Evolutionary conservation across 2,329 filamentous ascomycete genomes (phyloP).

Genomic region (Penicillium sclerotiorum): DNA sequence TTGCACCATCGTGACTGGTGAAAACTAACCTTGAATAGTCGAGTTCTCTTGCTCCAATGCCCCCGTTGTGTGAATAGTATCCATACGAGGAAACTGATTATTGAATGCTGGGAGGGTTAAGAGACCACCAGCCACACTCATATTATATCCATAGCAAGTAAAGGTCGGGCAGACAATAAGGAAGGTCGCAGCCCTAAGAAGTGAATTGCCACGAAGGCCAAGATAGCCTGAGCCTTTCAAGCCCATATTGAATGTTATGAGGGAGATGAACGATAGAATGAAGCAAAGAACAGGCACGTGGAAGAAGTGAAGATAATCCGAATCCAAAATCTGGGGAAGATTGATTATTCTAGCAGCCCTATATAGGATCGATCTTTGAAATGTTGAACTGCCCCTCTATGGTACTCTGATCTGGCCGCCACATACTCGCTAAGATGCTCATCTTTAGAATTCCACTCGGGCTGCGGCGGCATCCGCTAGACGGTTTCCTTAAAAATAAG

Average conservation of each 20-base stretch:
- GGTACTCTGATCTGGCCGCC: neutral
- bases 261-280: neutral
- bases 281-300: neutral
- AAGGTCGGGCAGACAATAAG: constrained; percentile 40
- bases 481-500: too few species aligned
- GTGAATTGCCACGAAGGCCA: constrained; percentile 25
- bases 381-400: neutral
- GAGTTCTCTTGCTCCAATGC: constrained; percentile 48
- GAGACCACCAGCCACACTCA: constrained; percentile 53
- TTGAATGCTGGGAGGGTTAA: constrained; percentile 32
- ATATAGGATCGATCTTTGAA: neutral
- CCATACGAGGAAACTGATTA: constrained; percentile 51
- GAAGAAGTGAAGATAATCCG: neutral
- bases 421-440: neutral
- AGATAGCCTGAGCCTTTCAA: constrained; percentile 27
- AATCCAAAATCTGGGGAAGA: neutral
- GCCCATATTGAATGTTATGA: constrained; percentile 14
- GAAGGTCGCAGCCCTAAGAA: constrained; percentile 22
- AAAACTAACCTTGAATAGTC: constrained; percentile 40
- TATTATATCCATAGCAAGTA: constrained; percentile 57
- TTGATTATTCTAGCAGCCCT: neutral
- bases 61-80: constrained; percentile 50
- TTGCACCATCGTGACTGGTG: too few species aligned
- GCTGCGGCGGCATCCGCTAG: constrained; percentile 2
- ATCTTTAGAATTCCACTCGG: neutral